phyloP scores from a whole-genome alignment of 2,329 filamentous ascomycete genomes.

The Aureobasidium sp. region DNA sequence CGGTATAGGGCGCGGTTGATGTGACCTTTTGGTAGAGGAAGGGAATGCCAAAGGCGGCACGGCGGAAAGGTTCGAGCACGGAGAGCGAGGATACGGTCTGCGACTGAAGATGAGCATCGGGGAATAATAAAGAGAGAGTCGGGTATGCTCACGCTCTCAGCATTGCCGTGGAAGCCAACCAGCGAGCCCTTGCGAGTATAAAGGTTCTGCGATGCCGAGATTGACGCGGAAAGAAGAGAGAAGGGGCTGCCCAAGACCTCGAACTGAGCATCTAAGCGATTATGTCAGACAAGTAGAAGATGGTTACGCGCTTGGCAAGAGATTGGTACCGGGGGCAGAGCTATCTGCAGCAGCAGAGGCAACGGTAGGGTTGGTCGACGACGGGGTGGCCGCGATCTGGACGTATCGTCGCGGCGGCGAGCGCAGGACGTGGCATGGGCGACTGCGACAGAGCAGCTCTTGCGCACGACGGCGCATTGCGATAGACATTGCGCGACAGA shows the following conservation, averaged over 20 bases:
- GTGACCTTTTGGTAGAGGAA: constrained; percentile 91
- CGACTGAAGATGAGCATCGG: neutral
- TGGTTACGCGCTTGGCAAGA: neutral
- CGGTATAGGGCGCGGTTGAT: constrained; percentile 79
- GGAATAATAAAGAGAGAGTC: neutral
- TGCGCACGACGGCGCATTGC: constrained; percentile 27
- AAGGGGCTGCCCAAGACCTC: constrained; percentile 88
- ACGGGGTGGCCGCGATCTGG: constrained; percentile 40
- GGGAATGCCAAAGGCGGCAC: constrained; percentile 75
- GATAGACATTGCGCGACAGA: constrained; percentile 3
- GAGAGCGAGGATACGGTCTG: constrained; percentile 86
- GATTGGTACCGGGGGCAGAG: constrained; percentile 5
- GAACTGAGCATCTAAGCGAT: constrained; percentile 72
- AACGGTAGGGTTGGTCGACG: constrained; percentile 32
- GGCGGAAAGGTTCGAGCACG: constrained; percentile 73
- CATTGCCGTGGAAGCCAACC: constrained; percentile 80
- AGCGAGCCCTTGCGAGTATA: constrained; percentile 89
- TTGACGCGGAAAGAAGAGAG: constrained; percentile 85
- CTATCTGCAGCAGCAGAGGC: constrained; percentile 17
- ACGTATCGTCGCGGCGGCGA: constrained; percentile 29
- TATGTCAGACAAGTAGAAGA: neutral
- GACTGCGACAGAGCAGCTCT: constrained; percentile 14
- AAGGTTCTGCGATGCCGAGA: constrained; percentile 88
- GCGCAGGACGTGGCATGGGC: constrained; percentile 17
- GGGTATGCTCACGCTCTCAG: constrained; percentile 62